Evolutionary conservation across 192 early-diverging fungal genomes (phyloP).

Genomic region (Rhizophagus clarus): DNA sequence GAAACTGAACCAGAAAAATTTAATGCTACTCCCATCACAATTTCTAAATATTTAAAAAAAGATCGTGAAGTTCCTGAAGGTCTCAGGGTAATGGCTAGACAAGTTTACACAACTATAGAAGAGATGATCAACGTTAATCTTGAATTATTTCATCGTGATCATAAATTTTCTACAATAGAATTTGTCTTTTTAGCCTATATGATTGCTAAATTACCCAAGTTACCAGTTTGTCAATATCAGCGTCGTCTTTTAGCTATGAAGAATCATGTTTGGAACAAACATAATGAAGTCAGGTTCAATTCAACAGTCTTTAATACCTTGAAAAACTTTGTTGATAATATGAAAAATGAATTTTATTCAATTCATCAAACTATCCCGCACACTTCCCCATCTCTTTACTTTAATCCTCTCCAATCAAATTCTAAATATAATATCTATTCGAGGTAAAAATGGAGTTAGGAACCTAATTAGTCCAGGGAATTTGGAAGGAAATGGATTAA

Average conservation of each 20-base stretch:
- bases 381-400: background rate
- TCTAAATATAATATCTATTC: too few relatives aligned
- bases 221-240: constrained; percentile 25
- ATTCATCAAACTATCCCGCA: background rate
- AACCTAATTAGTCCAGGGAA: too few relatives aligned
- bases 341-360: background rate
- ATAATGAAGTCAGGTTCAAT: constrained; percentile 28
- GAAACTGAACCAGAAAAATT: constrained; percentile 15
- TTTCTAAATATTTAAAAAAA: constrained; percentile 19
- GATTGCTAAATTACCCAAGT: constrained; percentile 14
- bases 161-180: constrained; percentile 22
- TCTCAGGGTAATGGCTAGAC: background rate
- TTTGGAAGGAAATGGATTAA: too few relatives aligned
- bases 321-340: constrained; percentile 21
- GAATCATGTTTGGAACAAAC: constrained; percentile 15
- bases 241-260: constrained; percentile 26
- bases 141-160: constrained; percentile 19
- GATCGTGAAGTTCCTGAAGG: constrained; percentile 20
- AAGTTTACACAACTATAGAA: constrained; percentile 13
- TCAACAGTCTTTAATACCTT: constrained; percentile 16
- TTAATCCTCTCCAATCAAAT: too few relatives aligned
- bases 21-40: constrained; percentile 3
- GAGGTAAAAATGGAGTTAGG: too few relatives aligned
- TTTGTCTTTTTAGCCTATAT: constrained; percentile 27
- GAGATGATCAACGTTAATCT: constrained; percentile 20